Evolutionary conservation across 139 green algal genomes (phyloP).

Genomic region (Chlorella sp.): DNA sequence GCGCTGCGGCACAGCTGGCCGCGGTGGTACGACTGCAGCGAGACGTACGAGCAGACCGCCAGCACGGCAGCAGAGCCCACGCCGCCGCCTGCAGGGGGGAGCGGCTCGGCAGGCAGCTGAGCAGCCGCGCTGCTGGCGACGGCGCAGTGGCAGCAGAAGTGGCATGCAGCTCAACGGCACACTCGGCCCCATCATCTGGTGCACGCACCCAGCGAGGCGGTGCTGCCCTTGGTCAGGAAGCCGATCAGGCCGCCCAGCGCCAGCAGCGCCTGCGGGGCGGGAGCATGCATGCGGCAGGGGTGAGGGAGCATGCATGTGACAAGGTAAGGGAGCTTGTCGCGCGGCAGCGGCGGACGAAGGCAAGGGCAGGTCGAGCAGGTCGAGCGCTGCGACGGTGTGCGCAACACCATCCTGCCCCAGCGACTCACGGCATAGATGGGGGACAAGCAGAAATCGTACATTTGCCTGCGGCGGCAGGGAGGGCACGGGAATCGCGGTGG

Average conservation of each 20-base stretch:
- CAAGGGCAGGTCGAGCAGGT: no score
- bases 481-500: not conserved
- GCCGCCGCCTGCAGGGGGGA: constrained; percentile 7
- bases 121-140: no score
- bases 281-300: not conserved
- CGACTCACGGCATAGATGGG: constrained; percentile 22
- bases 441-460: constrained; percentile 38
- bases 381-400: no score
- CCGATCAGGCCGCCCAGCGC: constrained; percentile 22
- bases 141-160: no score
- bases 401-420: no score
- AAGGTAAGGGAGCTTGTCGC: no score
- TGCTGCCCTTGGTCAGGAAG: constrained; percentile 21
- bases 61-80: constrained; percentile 30
- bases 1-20: constrained; percentile 21
- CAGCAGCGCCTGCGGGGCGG: not conserved
- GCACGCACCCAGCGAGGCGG: constrained; percentile 26
- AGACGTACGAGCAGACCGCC: not conserved
- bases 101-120: no score
- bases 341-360: no score
- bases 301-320: no score
- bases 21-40: constrained; percentile 18
- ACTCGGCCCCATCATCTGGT: no score
- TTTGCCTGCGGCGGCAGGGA: not conserved
- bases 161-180: no score